phyloP scores from a whole-genome alignment of 306 rosid species.

The Dalbergia cultrata region DNA sequence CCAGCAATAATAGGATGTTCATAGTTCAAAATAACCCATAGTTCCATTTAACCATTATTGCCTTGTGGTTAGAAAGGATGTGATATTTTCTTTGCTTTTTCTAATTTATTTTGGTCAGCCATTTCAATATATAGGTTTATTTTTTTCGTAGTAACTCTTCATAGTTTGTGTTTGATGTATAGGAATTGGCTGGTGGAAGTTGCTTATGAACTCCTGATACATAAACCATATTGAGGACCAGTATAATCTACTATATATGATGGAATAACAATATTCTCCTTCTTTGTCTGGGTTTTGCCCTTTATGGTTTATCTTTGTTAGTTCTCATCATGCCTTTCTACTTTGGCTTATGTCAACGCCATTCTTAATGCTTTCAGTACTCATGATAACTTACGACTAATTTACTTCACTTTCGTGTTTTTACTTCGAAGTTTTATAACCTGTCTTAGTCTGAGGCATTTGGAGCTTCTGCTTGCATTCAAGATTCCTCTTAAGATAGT shows the following conservation, averaged over 20 bases:
- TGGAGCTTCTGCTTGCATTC: constrained; percentile 2
- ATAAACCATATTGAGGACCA: constrained; percentile 1
- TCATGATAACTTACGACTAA: not conserved
- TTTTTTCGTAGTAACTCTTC: constrained; percentile 17
- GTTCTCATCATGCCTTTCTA: not conserved
- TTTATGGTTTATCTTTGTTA: not conserved
- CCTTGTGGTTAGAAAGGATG: not conserved
- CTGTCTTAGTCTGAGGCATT: not conserved
- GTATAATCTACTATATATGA: constrained; percentile 10
- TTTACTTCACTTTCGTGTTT: not conserved
- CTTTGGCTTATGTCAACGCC: constrained; percentile 2
- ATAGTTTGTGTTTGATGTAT: constrained; percentile 10
- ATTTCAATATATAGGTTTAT: not conserved
- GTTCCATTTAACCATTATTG: constrained; percentile 21
- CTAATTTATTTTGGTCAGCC: constrained; percentile 3
- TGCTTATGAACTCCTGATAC: constrained; percentile 17
- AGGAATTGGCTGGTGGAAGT: constrained; percentile 8
- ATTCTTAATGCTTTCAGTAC: constrained; percentile 5
- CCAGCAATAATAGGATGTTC: constrained; percentile 5
- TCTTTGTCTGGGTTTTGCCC: not conserved
- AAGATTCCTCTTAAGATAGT: constrained; percentile 26
- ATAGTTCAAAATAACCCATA: constrained; percentile 17
- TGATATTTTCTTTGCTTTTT: not conserved
- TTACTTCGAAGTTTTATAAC: not conserved
- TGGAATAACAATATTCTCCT: constrained; percentile 11